Base-by-base conservation (phyloP, 1,139 yeast species). In the Sugiyamaella castrensis region DNA sequence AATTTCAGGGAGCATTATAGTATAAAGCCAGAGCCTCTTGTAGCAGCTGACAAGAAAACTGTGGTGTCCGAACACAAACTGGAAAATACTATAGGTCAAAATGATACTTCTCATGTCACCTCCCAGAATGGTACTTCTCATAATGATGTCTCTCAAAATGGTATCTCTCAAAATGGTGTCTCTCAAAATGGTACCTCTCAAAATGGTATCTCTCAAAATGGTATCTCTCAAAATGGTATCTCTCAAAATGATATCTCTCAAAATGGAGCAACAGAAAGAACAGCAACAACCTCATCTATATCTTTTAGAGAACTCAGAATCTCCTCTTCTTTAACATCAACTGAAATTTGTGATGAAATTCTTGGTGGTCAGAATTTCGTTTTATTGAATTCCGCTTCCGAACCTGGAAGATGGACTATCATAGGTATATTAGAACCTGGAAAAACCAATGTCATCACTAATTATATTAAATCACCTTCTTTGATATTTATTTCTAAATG, bases 361-460 rank as follows among this genome's bases (percentile, higher is more conserved):
- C 48, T 55, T 1, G 50, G 41, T 10, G 29, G 32, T 4, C 41
- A 35, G 11, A 78, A 81, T 40, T 80, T 84, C 54, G 62, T 82
- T 8, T 67, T 87, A 10, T 71, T 87, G 36, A 84, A 87, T 59
- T 85, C 95, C 1, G 92, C 94, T 0, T 75, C 89, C 0, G 61
- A 69, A 10, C 96, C 96, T 0, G 97, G 98, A 0, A 76, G 82
- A 52, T 88, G 95, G 92, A 82, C 96, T 0, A 82, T 92, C 9
- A 77, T 92, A 49, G 97, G 95, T 0, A 59, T 88, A 1, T 88
- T 94, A 0, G 75, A 75, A 11, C 56, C 57, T 1, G 71, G 70
- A 0, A 62, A 66, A 30, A 81, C 94, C 1, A 74, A 74, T 15
- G 78, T 82, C 1, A 72, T 88, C 26, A 77, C 87, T 1, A 91